Evolutionary conservation across 2,329 filamentous ascomycete genomes (phyloP).

Genomic region (Ophiocordyceps camponoti-saundersi): DNA sequence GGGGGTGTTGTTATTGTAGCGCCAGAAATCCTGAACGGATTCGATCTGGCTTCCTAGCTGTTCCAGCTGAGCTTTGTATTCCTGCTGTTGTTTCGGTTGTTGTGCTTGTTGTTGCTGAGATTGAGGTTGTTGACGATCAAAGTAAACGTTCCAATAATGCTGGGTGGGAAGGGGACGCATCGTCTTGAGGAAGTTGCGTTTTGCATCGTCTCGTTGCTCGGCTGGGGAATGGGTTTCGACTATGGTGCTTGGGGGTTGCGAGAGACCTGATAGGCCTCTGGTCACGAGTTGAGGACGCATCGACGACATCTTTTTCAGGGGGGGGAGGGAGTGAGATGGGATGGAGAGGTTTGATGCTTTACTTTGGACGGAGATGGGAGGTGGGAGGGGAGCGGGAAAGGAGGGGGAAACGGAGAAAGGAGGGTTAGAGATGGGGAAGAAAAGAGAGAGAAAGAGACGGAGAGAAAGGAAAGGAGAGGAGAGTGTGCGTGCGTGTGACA

Average conservation of each 20-base stretch:
- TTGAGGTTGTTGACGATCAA: conserved; percentile 33
- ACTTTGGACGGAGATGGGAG: no score
- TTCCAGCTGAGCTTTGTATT: conserved; percentile 39
- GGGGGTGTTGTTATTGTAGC: conserved; percentile 67
- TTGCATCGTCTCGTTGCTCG: conserved; percentile 58
- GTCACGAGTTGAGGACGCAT: conserved; percentile 42
- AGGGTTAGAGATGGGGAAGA: neutral
- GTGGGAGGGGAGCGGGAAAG: conserved; percentile 13
- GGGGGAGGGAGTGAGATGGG: neutral
- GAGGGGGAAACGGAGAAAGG: neutral
- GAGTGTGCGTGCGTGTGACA: no score
- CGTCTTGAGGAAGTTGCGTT: conserved; percentile 66
- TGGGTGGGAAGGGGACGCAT: conserved; percentile 59
- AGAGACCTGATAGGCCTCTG: conserved; percentile 43
- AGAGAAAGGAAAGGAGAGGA: no score
- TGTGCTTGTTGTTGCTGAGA: conserved; percentile 28
- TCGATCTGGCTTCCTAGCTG: conserved; percentile 51
- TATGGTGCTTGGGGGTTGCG: conserved; percentile 30
- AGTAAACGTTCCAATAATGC: conserved; percentile 64
- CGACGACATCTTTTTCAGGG: conserved; percentile 25
- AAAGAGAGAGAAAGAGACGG: no score
- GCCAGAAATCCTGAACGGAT: conserved; percentile 73
- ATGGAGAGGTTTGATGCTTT: neutral
- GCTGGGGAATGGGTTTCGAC: conserved; percentile 47
- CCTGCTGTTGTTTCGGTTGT: conserved; percentile 18